phyloP scores from a whole-genome alignment of 1,284 basidiomycete genomes.

The Ustilago shanxiensis region DNA sequence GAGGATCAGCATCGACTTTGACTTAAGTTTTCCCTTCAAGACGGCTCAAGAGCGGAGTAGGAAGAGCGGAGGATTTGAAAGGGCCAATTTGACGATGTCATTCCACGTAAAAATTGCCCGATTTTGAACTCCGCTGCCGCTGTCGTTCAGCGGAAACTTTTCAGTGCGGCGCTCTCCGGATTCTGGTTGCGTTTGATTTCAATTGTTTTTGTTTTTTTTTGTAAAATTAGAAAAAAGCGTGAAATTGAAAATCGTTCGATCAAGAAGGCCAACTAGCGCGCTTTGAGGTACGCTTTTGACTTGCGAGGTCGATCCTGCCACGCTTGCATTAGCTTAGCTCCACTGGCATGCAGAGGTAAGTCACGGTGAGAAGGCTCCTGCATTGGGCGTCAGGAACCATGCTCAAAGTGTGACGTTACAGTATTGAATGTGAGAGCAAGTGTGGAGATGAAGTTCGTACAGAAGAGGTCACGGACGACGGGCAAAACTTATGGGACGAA shows the following conservation, averaged over 20 bases:
- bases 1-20: not conserved
- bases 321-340: constrained; percentile 2
- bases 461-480: not conserved
- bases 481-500: not conserved
- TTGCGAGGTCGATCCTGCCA: constrained; percentile 4
- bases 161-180: not conserved
- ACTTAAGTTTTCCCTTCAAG: not conserved
- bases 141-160: not conserved
- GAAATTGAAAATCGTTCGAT: not conserved
- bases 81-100: constrained; percentile 30
- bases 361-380: not conserved
- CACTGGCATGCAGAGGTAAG: not conserved
- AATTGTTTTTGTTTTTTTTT: constrained; percentile 9
- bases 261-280: not conserved
- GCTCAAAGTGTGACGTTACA: not conserved
- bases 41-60: constrained; percentile 7
- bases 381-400: constrained; percentile 4
- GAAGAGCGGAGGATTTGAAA: constrained; percentile 13
- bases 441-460: not conserved
- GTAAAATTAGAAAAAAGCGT: not conserved
- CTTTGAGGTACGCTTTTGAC: not conserved
- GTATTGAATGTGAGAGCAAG: not conserved
- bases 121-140: constrained; percentile 21
- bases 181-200: constrained; percentile 2
- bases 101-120: constrained; percentile 37